Percentiles rank a stretch among this genome's conserved stretches.
Evolutionary conservation across 2,329 filamentous ascomycete genomes (phyloP).

Genomic region (Epicoccum sorghinum): DNA sequence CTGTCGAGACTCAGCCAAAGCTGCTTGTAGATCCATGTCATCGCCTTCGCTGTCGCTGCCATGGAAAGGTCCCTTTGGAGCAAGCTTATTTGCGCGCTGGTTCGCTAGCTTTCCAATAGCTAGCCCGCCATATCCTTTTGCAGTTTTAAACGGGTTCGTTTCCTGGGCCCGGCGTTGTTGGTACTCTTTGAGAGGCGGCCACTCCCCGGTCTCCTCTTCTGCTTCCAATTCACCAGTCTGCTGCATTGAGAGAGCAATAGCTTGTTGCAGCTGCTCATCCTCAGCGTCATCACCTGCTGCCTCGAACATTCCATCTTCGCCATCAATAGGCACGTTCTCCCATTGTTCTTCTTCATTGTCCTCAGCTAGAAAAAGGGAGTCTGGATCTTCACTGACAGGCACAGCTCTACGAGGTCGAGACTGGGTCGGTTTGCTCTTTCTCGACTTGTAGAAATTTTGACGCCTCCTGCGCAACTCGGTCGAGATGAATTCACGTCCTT

Average conservation of each 20-base stretch:
- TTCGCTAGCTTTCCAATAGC: slow-evolving; percentile 78
- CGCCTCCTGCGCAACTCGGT: slow-evolving; percentile 52
- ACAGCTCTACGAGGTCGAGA: slow-evolving; percentile 23
- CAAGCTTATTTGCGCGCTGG: slow-evolving; percentile 67
- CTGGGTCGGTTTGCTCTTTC: slow-evolving; percentile 31
- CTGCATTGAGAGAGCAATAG: slow-evolving; percentile 83
- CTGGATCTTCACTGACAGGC: slow-evolving; percentile 49
- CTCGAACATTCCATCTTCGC: slow-evolving; percentile 65
- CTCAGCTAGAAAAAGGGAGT: slow-evolving; percentile 63
- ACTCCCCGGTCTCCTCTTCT: slow-evolving; percentile 52
- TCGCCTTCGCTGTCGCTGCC: slow-evolving; percentile 71
- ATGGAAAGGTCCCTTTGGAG: slow-evolving; percentile 40
- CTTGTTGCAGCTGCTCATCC: slow-evolving; percentile 77
- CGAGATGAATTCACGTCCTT: slow-evolving; percentile 46
- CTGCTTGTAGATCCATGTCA: slow-evolving; percentile 75
- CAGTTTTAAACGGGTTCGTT: slow-evolving; percentile 48
- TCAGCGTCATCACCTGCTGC: slow-evolving; percentile 57
- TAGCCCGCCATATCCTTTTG: slow-evolving; percentile 52
- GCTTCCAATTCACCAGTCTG: slow-evolving; percentile 63
- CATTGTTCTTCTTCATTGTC: slow-evolving; percentile 50
- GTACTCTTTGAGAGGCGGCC: slow-evolving; percentile 54
- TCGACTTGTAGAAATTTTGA: slow-evolving; percentile 55
- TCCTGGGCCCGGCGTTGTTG: slow-evolving; percentile 53
- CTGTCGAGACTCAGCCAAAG: slow-evolving; percentile 73
- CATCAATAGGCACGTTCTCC: slow-evolving; percentile 50